These are phyloP conservation scores for Trypanosoma conorhini DNA, from an alignment of 208 protist species.

Conservation along the genomic window DNA sequence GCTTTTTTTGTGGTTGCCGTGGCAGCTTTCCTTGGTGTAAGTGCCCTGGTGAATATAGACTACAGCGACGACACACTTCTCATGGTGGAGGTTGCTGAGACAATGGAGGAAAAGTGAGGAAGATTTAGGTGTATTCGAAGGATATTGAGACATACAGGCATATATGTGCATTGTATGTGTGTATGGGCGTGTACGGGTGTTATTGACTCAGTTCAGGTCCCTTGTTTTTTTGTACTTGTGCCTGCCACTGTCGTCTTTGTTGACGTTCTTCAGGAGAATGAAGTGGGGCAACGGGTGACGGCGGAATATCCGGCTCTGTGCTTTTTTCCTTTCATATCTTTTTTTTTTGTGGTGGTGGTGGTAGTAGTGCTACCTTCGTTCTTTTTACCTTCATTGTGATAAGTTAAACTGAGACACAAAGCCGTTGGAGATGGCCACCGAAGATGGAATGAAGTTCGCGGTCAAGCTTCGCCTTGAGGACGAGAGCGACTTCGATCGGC, in stretches of 20 bases:
- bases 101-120: constrained; percentile 33
- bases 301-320: background rate
- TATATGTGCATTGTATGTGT: background rate
- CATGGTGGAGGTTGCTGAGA: constrained; percentile 85
- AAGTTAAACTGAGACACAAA: background rate
- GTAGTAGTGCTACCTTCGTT: constrained; percentile 2
- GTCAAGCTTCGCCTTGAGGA: constrained; percentile 66
- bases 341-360: background rate
- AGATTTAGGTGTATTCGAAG: background rate
- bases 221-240: background rate
- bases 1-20: constrained; percentile 58
- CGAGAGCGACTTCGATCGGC: constrained; percentile 34
- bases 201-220: background rate
- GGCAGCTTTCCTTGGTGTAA: constrained; percentile 58
- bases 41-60: constrained; percentile 69
- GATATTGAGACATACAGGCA: background rate
- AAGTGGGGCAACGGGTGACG: background rate
- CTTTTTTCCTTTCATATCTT: constrained; percentile 14
- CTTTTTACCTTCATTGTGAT: constrained; percentile 5
- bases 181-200: too few species aligned
- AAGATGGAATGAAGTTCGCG: constrained; percentile 54
- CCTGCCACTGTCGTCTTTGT: background rate
- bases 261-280: background rate
- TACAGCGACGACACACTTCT: constrained; percentile 87
- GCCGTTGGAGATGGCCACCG: background rate